Percentiles rank a stretch among this genome's conserved stretches.
Evolutionary conservation across 1,139 yeast species (phyloP).

Genomic region (Casaregolazyma suthepensis): DNA sequence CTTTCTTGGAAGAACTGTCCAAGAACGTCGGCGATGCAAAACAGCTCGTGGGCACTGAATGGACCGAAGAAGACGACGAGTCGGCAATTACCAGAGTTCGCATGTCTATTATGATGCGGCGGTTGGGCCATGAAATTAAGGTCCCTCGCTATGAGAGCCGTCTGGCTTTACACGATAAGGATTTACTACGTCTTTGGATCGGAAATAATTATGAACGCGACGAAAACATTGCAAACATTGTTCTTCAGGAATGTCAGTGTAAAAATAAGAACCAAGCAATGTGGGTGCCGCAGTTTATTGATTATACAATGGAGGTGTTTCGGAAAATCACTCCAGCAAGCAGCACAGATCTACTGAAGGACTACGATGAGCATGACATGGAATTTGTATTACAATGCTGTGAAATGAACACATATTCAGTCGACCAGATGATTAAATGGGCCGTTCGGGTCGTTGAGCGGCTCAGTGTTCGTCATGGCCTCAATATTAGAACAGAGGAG

Average conservation of each 20-base stretch:
- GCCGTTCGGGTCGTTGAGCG: constrained; percentile 3
- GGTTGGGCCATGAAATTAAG: background rate
- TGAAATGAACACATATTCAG: constrained; percentile 19
- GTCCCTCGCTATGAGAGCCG: constrained; percentile 3
- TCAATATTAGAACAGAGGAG: background rate
- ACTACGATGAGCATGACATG: constrained; percentile 18
- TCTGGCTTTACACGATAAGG: background rate
- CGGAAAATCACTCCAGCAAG: constrained; percentile 12
- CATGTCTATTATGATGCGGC: constrained; percentile 7
- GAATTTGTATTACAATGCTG: constrained; percentile 25
- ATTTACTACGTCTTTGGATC: constrained; percentile 11
- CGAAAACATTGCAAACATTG: background rate
- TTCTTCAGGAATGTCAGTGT: constrained; percentile 1
- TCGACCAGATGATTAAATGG: constrained; percentile 9
- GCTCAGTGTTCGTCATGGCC: background rate
- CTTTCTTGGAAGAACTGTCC: constrained; percentile 8
- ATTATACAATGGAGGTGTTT: constrained; percentile 14
- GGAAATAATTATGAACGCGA: constrained; percentile 11
- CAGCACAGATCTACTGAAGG: constrained; percentile 9
- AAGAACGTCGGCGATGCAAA: constrained; percentile 4
- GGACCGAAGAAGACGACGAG: constrained; percentile 9
- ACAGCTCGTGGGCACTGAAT: constrained; percentile 8
- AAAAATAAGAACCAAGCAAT: constrained; percentile 14
- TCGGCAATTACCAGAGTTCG: constrained; percentile 1
- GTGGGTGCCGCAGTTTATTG: constrained; percentile 23